A percentile compares a stretch with the other conserved stretches of the same genome.
These are phyloP conservation scores for Tolypocladium ophioglossoides DNA, from an alignment of 2,329 filamentous ascomycete genomes.

Conservation along the genomic window DNA sequence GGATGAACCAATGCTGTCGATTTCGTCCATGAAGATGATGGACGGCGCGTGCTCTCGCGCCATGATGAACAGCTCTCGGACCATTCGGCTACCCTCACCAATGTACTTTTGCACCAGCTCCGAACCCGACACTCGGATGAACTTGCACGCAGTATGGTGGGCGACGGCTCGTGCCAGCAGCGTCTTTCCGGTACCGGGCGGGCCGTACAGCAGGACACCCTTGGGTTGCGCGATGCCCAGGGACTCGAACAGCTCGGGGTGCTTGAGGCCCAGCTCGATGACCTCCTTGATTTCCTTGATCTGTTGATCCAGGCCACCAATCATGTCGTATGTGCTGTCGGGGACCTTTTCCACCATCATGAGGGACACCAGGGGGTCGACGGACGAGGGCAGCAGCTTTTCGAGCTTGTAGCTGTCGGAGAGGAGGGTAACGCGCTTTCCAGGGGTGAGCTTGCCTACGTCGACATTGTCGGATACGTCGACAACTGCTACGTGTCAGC, in stretches of 20 bases:
- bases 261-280: slow-evolving; percentile 95
- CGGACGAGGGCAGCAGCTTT: slow-evolving; percentile 95
- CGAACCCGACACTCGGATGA: slow-evolving; percentile 92
- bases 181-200: slow-evolving; percentile 95
- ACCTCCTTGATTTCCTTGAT: slow-evolving; percentile 99
- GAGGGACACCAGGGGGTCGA: slow-evolving; percentile 94
- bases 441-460: slow-evolving; percentile 87
- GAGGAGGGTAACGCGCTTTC: slow-evolving; percentile 92
- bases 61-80: slow-evolving; percentile 98
- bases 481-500: slow-evolving; percentile 54
- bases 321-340: slow-evolving; percentile 99
- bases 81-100: slow-evolving; percentile 95
- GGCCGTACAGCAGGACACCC: slow-evolving; percentile 91
- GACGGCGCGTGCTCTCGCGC: slow-evolving; percentile 93
- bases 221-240: slow-evolving; percentile 97
- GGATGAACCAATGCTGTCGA: slow-evolving; percentile 95
- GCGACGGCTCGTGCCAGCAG: slow-evolving; percentile 89
- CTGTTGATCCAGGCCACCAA: slow-evolving; percentile 94
- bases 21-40: slow-evolving; percentile 99
- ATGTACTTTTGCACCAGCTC: slow-evolving; percentile 99
- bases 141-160: slow-evolving; percentile 98
- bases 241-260: slow-evolving; percentile 98
- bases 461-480: slow-evolving; percentile 93
- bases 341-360: slow-evolving; percentile 99
- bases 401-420: slow-evolving; percentile 98